A percentile compares a stretch with the other conserved stretches of the same genome.
phyloP scores from a whole-genome alignment of 306 rosid genomes.

The Neltuma alba region DNA sequence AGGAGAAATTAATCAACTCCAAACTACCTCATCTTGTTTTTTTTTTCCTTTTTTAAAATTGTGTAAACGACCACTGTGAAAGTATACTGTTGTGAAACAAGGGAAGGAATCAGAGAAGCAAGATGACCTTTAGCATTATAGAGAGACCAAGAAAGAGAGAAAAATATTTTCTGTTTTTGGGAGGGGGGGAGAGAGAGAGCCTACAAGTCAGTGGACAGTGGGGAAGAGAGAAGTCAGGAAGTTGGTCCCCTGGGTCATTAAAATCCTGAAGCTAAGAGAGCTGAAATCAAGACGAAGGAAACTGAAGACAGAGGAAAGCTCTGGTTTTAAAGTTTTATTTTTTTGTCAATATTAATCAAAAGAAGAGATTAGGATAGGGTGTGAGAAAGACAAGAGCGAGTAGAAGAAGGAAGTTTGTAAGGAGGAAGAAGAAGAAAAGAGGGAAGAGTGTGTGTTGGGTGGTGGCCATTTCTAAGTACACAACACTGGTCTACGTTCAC shows the following conservation, averaged over 20 bases:
- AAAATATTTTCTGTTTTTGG: neutral
- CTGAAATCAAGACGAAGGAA: constrained; percentile 3
- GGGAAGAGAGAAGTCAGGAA: neutral
- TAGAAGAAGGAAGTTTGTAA: constrained; percentile 3
- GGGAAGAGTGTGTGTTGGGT: neutral
- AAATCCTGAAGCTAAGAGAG: constrained; percentile 12
- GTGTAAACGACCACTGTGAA: neutral
- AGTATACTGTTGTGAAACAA: neutral
- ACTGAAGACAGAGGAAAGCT: neutral
- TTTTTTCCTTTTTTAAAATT: neutral
- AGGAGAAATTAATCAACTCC: neutral
- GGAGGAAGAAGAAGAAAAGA: constrained; percentile 14
- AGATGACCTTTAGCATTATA: constrained; percentile 4
- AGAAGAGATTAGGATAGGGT: neutral
- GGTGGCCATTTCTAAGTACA: constrained; percentile 6
- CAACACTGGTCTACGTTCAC: constrained; percentile 38
- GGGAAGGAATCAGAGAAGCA: constrained; percentile 6
- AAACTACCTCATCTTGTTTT: constrained; percentile 18
- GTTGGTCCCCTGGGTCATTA: neutral
- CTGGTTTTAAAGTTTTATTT: neutral
- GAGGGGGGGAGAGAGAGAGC: neutral
- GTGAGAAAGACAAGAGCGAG: neutral
- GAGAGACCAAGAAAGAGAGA: neutral
- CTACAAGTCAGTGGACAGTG: neutral
- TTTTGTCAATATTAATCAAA: neutral